Evolutionary conservation across 495 filamentous ascomycete genomes (phyloP), one percentile per base, ranked within the genome.

Genomic region (Lichina pygmaea): DNA sequence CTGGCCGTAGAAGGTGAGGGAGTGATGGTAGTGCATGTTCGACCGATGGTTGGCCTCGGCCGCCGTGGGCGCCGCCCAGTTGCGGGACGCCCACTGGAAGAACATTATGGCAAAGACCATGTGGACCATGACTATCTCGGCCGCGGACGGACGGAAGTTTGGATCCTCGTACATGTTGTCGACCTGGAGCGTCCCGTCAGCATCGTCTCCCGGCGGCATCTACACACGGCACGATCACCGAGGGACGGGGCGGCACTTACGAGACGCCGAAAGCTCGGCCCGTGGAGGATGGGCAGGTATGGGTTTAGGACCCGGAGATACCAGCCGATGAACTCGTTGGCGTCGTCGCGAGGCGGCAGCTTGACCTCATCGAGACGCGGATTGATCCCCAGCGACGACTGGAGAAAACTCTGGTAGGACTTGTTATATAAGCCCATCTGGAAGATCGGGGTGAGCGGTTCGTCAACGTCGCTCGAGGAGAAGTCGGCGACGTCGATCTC

Each of bases 61-160:
- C 43, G 66, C 62, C 42, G 72, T 65, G 34, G 55, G 51, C 13
- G 60, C 51, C 50, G 74, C 64, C 16, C 65, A 60, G 48, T 81
- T 79, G 0, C 77, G 64, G 6, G 69, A 57, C 16, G 74, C 73
- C 47, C 72, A 76, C 52, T 86, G 81, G 45, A 75, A 82, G 51
- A 73, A 74, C 52, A 84, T 72, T 39, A 75, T 77, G 13, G 78
- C 77, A 51, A 85, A 76, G 43, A 84, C 64, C 68, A 81, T 79
- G 58, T 85, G 78, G 16, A 81, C 64, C 50, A 70, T 68, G n/a
- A 81, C 77, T 2, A 63, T 67, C 50, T 86, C 75, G 1, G 76
- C 68, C 2, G 68, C 56, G 0, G 68, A 67, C 1, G 77, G 67
- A 46, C 65, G 58, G 55, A 71, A 80, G 41, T 48, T 59, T 6